These are phyloP conservation scores for Paradendryphiella salina DNA, from an alignment of 2,329 filamentous ascomycete species.

Conservation along the genomic window DNA sequence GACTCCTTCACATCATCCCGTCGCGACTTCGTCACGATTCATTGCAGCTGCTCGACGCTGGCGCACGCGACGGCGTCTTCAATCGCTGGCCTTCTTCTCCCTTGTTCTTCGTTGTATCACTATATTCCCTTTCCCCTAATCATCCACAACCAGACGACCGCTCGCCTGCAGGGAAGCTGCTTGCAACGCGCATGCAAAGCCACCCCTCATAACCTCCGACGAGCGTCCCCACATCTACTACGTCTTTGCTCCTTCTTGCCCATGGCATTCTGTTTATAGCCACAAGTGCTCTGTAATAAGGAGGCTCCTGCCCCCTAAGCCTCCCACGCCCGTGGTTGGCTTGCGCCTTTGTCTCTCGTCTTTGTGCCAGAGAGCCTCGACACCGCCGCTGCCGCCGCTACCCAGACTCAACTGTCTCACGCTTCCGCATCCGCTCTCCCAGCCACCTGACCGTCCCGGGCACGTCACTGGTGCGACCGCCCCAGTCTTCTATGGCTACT, in stretches of 20 bases:
- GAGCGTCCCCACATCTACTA: constrained; percentile 21
- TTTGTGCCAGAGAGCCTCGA: no score
- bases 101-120: constrained; percentile 15
- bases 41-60: constrained; percentile 27
- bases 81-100: constrained; percentile 30
- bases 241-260: constrained; percentile 14
- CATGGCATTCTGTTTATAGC: constrained; percentile 21
- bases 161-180: constrained; percentile 30
- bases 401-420: background rate
- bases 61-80: constrained; percentile 22
- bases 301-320: constrained; percentile 1
- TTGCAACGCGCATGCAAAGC: constrained; percentile 34
- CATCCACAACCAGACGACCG: constrained; percentile 19
- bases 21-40: constrained; percentile 23
- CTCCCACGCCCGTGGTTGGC: constrained; percentile 6
- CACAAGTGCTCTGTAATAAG: constrained; percentile 13
- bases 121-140: constrained; percentile 28
- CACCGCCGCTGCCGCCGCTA: background rate
- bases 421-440: background rate
- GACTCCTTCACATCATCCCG: constrained; percentile 24
- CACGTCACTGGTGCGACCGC: constrained; percentile 13
- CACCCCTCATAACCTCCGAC: constrained; percentile 25
- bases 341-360: constrained; percentile 11
- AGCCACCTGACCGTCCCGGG: constrained; percentile 5
- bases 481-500: constrained; percentile 37